Base-by-base conservation (phyloP, 345 rosid genomes). In the Jatropha curcas region DNA sequence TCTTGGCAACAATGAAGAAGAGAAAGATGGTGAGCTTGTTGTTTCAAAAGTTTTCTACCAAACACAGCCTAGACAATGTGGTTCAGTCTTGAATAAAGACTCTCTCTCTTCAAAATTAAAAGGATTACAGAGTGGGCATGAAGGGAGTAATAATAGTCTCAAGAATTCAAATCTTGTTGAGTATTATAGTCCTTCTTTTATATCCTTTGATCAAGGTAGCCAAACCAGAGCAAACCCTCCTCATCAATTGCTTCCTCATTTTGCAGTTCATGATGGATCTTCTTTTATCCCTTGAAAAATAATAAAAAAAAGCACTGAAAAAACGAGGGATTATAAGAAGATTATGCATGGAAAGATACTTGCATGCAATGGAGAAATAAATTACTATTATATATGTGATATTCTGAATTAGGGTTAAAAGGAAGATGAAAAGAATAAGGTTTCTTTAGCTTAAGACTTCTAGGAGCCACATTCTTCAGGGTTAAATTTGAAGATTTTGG, bases 61-160 rank as follows among this genome's bases (percentile, higher is more conserved):
- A 76, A 94, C 98, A 80, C 98, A 94, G 72, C 98, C 98, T 64
- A 89, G 98, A 48, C 97, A 94, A 74, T 93, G 98, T 58, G 91
- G 90, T 17, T 65, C 87, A 17, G 60, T 59, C 68, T 68, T 64
- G 8, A 82, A 41, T 41, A 41, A 86, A 65, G 82, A 81, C 62
- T 59, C 85, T 53, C 65, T 78, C 41, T 31, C 84, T 67, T 53
- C 76, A 51, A 80, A 85, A 81, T 68, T 76, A 22, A 82, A 82
- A 67, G 80, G 74, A 41, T 41, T 41, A 43, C 83, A 74, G 71
- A 72, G 31, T 48, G 82, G 72, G 8, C 83, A 77, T 28, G 83
- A 74, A 31, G 77, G 73, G 10, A 16, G 76, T 43, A 76, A 82
- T 43, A 76, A 82, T 22, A 63, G 19, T 17, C 74, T 69, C 48